Evolutionary conservation across 2,329 filamentous ascomycete genomes (phyloP).

Genomic region (Rhinocladiella mackenziei): DNA sequence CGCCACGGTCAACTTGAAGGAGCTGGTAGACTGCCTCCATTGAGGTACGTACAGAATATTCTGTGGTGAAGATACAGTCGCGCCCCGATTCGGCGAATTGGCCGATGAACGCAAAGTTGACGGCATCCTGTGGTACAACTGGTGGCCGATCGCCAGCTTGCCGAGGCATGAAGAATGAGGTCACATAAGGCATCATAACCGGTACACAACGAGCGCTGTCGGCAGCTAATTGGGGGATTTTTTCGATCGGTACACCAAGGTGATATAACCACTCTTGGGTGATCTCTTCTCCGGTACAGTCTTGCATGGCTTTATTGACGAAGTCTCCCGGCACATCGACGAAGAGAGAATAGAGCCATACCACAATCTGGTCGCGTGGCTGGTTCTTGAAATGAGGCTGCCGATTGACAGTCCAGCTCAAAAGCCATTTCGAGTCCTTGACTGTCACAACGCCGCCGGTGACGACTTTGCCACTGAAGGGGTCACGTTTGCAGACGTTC

Average conservation of each 20-base stretch:
- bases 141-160: slow-evolving; percentile 37
- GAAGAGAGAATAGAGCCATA: slow-evolving; percentile 44
- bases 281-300: slow-evolving; percentile 42
- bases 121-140: slow-evolving; percentile 37
- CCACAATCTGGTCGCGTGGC: slow-evolving; percentile 33
- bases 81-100: slow-evolving; percentile 42
- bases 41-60: slow-evolving; percentile 38
- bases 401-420: slow-evolving; percentile 40
- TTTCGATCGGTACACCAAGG: slow-evolving; percentile 35
- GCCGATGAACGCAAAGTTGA: slow-evolving; percentile 41
- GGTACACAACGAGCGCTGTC: slow-evolving; percentile 34
- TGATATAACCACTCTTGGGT: slow-evolving; percentile 40
- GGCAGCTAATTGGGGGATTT: slow-evolving; percentile 31
- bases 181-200: slow-evolving; percentile 41
- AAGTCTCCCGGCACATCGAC: slow-evolving; percentile 37
- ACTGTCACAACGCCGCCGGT: slow-evolving; percentile 38
- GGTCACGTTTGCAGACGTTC: slow-evolving; percentile 33
- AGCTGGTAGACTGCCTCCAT: slow-evolving; percentile 38
- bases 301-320: slow-evolving; percentile 41
- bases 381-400: slow-evolving; percentile 44
- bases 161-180: slow-evolving; percentile 38
- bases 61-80: slow-evolving; percentile 40
- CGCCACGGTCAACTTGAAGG: slow-evolving; percentile 13
- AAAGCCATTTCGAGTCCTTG: slow-evolving; percentile 41
- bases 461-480: slow-evolving; percentile 35